A percentile compares a stretch with the other conserved stretches of the same genome.
These are phyloP conservation scores for Trametes sanguinea DNA, from an alignment of 768 basidiomycete species.

Conservation along the genomic window DNA sequence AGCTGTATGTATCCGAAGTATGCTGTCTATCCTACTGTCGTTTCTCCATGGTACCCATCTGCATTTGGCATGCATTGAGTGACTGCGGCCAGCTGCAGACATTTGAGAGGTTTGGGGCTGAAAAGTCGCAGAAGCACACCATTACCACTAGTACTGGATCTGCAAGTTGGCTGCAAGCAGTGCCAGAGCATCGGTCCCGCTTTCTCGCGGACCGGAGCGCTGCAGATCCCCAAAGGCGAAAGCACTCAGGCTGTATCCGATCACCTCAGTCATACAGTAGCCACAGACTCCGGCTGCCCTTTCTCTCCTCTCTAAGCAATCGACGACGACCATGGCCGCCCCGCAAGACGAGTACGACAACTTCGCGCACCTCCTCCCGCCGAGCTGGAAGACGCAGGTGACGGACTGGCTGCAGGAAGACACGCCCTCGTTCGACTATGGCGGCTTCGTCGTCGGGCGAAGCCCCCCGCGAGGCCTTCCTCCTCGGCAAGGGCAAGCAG, in stretches of 20 bases:
- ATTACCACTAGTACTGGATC: too few relatives aligned
- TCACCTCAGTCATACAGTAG: too few relatives aligned
- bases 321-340: conserved; percentile 11
- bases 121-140: too few relatives aligned
- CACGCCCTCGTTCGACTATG: conserved; percentile 94
- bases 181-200: not conserved
- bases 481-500: conserved; percentile 86
- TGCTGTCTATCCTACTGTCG: not conserved
- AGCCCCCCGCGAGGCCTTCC: conserved; percentile 77
- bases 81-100: too few relatives aligned
- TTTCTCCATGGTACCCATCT: not conserved
- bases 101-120: too few relatives aligned
- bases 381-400: conserved; percentile 87
- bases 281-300: too few relatives aligned
- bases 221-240: not conserved
- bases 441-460: conserved; percentile 97
- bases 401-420: conserved; percentile 88
- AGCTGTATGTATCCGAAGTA: conserved; percentile 1
- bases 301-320: not conserved
- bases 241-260: too few relatives aligned
- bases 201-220: conserved; percentile 1
- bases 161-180: not conserved
- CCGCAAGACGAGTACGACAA: conserved; percentile 18
- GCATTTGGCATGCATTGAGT: too few relatives aligned
- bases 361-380: conserved; percentile 79